Base-by-base conservation (phyloP, 345 rosid species). In the Barbarea vulgaris region DNA sequence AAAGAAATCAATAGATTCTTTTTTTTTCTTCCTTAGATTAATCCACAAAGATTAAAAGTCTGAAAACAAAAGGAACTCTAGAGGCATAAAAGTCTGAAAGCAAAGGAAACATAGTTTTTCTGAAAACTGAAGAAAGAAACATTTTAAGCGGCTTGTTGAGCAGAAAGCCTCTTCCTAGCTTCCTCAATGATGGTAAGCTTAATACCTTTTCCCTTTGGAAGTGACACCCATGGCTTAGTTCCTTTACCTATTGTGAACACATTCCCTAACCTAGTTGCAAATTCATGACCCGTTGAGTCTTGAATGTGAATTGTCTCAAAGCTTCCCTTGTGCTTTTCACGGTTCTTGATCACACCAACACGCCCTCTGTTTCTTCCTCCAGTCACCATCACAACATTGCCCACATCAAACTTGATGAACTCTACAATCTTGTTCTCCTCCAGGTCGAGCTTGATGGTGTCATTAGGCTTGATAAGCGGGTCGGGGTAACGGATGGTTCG, bases 131-230 rank as follows among this genome's bases (percentile, higher is more conserved):
- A 64, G 46, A 48, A 19, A 47, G 13, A 42, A 22, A 21, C 48
- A n/a, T 5, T 51, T 46, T 46, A 79, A 46, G 82, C 75, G 2
- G 76, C 79, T 67, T 79, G 71, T 74, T 87, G 91, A 27, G 89
- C 85, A 19, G 97, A 84, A 14, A 81, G 85, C 84, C 93, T 87
- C 87, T 84, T 91, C 84, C 85, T 87, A 8, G 97, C 95, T 73
- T 91, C 97, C 79, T 91, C 97, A 22, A 87, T 89, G 84, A 91
- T 80, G 3, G 93, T 82, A 60, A 91, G 83, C 87, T 91, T 87
- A 64, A 91, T 91, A 79, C 97, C 97, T 84, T 85, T 91, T 54
- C 97, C 94, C 85, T 87, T 91, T 8, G 97, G 97, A 81, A 91
- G 93, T 12, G 95, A 89, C 21, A 89, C 88, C 95, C 93, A 87